Base-by-base conservation (phyloP, 1,284 basidiomycete species). In the Papiliotrema fonsecae region DNA sequence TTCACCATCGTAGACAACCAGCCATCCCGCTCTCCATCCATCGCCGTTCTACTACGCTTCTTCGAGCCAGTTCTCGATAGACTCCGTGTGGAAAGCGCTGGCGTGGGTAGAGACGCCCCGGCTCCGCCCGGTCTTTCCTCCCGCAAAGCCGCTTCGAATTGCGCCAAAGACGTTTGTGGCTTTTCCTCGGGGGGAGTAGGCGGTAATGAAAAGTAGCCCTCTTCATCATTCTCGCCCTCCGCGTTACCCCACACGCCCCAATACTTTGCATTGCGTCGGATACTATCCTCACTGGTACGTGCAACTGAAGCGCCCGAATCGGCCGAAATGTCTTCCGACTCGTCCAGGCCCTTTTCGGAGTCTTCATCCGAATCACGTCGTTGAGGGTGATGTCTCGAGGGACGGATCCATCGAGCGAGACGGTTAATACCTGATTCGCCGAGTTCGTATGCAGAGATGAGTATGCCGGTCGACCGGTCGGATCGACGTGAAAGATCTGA, bases 301-400 rank as follows among this genome's bases (percentile, higher is more conserved):
- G 14, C 34, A 24, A 25, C 21, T 7, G 48, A 52, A 19, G 22
- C 42, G 11, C 24, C n/a, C 22, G 47, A 46, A 18, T 63, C 61
- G 31, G 47, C 49, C 18, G 55, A 46, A 4, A 55, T 55, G 10
- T 62, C 57, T 13, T 58, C 60, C 19, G 65, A 64, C 21, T 56
- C 61, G n/a, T 61, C 64, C 28, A 70, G 38, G 0, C 70, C 70
- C 45, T 70, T 70, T 46, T 74, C 72, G 21, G 64, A 67, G 40
- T 72, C 65, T 11, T 61, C 61, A 25, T 65, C 62, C 6, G 62
- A 63, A 1, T 45, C 49, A 16, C 50, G 24, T 6, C 40, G 43
- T 6, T 18, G 38, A 9, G 46, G 40, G 21, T 32, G 28, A 24
- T 38, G 44, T 31, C 42, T 26, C 7, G 47, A 32, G 13, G 60